phyloP scores from a whole-genome alignment of 495 filamentous ascomycete genomes.

The Aspergillus kassunensis region DNA sequence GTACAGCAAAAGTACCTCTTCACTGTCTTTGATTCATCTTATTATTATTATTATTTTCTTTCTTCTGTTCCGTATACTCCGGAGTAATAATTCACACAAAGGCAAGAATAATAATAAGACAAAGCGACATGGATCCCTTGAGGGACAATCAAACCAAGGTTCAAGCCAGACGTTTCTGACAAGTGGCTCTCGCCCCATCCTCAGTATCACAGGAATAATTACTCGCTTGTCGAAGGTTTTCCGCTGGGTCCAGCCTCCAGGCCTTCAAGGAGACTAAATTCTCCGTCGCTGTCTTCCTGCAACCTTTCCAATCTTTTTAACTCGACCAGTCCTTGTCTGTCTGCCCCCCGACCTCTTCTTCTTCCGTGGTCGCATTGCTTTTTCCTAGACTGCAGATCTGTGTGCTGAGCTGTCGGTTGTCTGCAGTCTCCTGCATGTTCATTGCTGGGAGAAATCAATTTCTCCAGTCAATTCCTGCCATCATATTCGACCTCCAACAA shows the following conservation, averaged over 20 bases:
- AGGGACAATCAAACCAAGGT: neutral
- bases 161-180: conserved; percentile 9
- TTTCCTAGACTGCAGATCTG: conserved; percentile 18
- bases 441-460: conserved; percentile 9
- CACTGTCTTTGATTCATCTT: no score
- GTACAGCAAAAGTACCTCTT: neutral
- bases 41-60: no score
- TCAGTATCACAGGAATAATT: no score
- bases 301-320: neutral
- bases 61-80: no score
- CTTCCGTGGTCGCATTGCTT: conserved; percentile 11
- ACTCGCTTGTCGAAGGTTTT: conserved; percentile 22
- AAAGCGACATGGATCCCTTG: conserved; percentile 2
- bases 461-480: neutral
- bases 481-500: neutral
- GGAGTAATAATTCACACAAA: no score
- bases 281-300: neutral
- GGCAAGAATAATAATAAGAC: conserved; percentile 11
- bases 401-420: conserved; percentile 26
- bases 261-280: neutral
- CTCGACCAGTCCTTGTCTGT: no score
- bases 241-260: conserved; percentile 19
- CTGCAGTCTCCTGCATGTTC: conserved; percentile 19
- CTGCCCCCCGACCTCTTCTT: neutral
- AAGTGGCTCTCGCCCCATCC: conserved; percentile 14